Percentiles rank a stretch among this genome's conserved stretches.
Evolutionary conservation across 2,329 filamentous ascomycete genomes (phyloP).

Genomic region (Aspergillus ochraceoroseus): DNA sequence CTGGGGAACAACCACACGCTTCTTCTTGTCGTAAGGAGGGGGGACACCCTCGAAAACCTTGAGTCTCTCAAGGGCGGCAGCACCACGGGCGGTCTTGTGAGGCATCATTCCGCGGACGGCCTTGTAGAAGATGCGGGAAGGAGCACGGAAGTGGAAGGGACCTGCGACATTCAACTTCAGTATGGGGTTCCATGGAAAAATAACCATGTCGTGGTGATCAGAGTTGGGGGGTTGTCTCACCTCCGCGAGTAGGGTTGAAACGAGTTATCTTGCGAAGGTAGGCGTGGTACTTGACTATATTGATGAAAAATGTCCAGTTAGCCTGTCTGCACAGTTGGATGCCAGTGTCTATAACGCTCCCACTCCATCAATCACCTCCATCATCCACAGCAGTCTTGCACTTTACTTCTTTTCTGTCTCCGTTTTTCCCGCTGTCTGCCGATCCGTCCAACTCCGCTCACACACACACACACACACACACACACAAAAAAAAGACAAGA

Average conservation of each 20-base stretch:
- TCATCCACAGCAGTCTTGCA: too few species aligned
- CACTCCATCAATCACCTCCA: constrained; percentile 9
- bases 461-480: constrained; percentile 13
- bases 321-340: constrained; percentile 25
- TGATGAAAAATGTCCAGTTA: constrained; percentile 42
- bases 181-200: constrained; percentile 1
- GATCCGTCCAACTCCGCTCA: constrained; percentile 2
- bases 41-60: constrained; percentile 99
- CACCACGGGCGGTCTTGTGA: constrained; percentile 98
- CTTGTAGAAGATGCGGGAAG: constrained; percentile 99
- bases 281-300: constrained; percentile 98
- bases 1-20: constrained; percentile 99
- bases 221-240: constrained; percentile 51
- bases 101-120: constrained; percentile 99
- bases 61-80: constrained; percentile 92
- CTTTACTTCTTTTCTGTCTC: not conserved
- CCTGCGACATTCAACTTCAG: constrained; percentile 48
- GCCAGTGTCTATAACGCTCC: not conserved
- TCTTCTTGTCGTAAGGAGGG: constrained; percentile 98
- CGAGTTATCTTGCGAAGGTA: constrained; percentile 99
- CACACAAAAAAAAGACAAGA: constrained; percentile 15
- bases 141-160: constrained; percentile 99
- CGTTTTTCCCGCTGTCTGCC: not conserved
- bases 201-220: constrained; percentile 2
- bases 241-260: constrained; percentile 98